Percentiles rank a stretch among this genome's conserved stretches.
phyloP scores from a whole-genome alignment of 2,329 filamentous ascomycete species.

The Colletotrichum ledebouriae region DNA sequence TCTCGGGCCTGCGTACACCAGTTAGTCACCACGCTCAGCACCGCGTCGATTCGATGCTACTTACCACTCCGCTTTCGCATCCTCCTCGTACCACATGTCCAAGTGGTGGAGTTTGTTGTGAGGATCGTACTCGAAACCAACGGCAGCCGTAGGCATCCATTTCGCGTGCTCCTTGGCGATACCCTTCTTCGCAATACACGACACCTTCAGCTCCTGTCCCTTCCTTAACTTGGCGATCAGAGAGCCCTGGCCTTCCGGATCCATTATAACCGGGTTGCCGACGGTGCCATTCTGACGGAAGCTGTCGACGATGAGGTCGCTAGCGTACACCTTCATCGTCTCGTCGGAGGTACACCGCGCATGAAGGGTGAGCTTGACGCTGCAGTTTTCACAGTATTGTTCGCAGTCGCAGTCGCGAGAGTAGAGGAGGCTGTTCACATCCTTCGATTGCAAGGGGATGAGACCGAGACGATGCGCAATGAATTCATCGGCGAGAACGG shows the following conservation, averaged over 20 bases:
- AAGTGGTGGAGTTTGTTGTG: conserved; percentile 95
- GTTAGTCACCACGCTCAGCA: conserved; percentile 39
- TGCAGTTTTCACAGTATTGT: conserved; percentile 92
- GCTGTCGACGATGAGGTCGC: conserved; percentile 82
- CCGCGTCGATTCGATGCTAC: conserved; percentile 48
- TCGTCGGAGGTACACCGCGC: conserved; percentile 88
- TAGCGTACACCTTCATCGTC: conserved; percentile 93
- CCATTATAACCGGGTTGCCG: conserved; percentile 85
- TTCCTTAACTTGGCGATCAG: conserved; percentile 92
- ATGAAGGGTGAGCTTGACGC: conserved; percentile 85
- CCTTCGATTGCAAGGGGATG: conserved; percentile 87
- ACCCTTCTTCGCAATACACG: conserved; percentile 96
- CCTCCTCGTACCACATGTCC: conserved; percentile 94
- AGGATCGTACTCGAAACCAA: conserved; percentile 98
- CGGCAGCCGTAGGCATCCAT: conserved; percentile 92
- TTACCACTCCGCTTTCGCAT: conserved; percentile 87
- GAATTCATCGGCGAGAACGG: conserved; percentile 97
- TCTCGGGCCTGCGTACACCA: conserved; percentile 75
- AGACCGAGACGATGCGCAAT: conserved; percentile 92
- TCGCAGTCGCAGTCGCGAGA: conserved; percentile 97
- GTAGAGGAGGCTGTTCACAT: conserved; percentile 86
- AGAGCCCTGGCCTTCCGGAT: conserved; percentile 83
- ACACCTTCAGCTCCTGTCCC: conserved; percentile 90
- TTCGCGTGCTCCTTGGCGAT: conserved; percentile 99
- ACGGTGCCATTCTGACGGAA: conserved; percentile 80